Percentiles rank a stretch among this genome's conserved stretches.
These are phyloP conservation scores for Sclerotinia subarctica DNA, from an alignment of 2,329 filamentous ascomycete species.

Conservation along the genomic window DNA sequence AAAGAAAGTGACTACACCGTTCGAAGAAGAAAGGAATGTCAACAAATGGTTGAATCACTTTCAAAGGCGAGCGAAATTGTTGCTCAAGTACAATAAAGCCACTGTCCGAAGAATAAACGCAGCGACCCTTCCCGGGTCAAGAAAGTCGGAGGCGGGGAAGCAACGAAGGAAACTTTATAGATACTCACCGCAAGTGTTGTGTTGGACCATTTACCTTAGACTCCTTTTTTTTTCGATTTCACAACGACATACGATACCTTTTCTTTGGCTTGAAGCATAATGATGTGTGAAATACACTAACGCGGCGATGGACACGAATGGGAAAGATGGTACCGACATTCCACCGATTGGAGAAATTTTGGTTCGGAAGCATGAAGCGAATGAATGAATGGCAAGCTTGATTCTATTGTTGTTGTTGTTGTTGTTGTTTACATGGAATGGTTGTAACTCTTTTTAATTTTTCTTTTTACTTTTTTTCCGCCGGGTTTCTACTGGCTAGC, in stretches of 20 bases:
- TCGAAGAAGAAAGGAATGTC: conserved; percentile 92
- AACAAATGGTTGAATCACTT: conserved; percentile 97
- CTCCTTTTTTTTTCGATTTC: conserved; percentile 24
- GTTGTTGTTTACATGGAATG: conserved; percentile 18
- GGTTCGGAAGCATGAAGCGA: conserved; percentile 28
- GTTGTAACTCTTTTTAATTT: conserved; percentile 22
- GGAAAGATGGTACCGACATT: conserved; percentile 11
- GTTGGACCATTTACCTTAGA: conserved; percentile 27
- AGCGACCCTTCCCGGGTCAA: conserved; percentile 23
- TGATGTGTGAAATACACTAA: conserved; percentile 29
- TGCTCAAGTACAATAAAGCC: conserved; percentile 57
- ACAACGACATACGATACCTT: conserved; percentile 32
- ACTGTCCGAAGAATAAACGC: conserved; percentile 22
- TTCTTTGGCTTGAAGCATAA: conserved; percentile 30
- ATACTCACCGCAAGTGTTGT: conserved; percentile 25
- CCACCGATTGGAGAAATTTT: conserved; percentile 9
- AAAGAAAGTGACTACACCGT: conserved; percentile 98
- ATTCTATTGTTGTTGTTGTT: background rate
- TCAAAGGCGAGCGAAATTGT: conserved; percentile 92
- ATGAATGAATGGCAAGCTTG: conserved; percentile 22
- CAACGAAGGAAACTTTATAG: conserved; percentile 24
- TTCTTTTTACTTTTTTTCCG: conserved; percentile 22
- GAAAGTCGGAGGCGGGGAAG: conserved; percentile 21
- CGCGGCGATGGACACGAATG: conserved; percentile 23
- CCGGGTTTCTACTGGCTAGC: conserved; percentile 1